These are phyloP conservation scores for Talaromyces thailandensis DNA, from an alignment of 495 filamentous ascomycete species.

Conservation along the genomic window DNA sequence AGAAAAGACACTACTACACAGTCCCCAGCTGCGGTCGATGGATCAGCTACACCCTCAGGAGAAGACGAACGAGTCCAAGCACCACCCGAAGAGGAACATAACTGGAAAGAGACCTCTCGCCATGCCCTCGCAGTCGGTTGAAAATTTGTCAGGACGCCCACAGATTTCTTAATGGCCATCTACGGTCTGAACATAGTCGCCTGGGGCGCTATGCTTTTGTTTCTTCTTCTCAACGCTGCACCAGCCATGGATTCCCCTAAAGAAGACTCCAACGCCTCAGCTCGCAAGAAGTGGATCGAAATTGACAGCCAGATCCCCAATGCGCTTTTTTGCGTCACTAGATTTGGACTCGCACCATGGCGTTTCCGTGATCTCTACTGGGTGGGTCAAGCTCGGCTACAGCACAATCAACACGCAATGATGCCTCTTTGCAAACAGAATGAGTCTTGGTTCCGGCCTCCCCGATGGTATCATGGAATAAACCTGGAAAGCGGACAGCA, in stretches of 20 bases:
- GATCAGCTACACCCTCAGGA: background rate
- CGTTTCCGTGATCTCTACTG: conserved; percentile 71
- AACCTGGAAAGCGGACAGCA: background rate
- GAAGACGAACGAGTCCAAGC: background rate
- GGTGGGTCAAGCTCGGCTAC: background rate
- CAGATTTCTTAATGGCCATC: conserved; percentile 64
- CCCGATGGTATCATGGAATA: background rate
- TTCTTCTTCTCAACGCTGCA: conserved; percentile 65
- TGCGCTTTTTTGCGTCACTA: conserved; percentile 77
- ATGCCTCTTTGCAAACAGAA: background rate
- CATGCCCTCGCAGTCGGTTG: background rate
- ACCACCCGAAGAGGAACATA: background rate
- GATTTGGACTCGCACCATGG: conserved; percentile 80
- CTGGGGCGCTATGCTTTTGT: conserved; percentile 87
- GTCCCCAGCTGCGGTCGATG: background rate
- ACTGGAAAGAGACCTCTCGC: background rate
- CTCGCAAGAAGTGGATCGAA: conserved; percentile 73
- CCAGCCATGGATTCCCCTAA: conserved; percentile 71
- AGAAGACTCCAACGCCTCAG: conserved; percentile 57
- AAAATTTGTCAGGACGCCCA: conserved; percentile 35
- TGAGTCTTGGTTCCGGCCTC: background rate
- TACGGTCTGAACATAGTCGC: conserved; percentile 77
- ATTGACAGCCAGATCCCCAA: conserved; percentile 79
- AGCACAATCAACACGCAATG: background rate
- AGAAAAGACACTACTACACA: background rate